Percentiles rank a stretch among this genome's conserved stretches.
Conservation (phyloP, 2,329 filamentous ascomycete species). For the Aspergillus clavatus region DNA sequence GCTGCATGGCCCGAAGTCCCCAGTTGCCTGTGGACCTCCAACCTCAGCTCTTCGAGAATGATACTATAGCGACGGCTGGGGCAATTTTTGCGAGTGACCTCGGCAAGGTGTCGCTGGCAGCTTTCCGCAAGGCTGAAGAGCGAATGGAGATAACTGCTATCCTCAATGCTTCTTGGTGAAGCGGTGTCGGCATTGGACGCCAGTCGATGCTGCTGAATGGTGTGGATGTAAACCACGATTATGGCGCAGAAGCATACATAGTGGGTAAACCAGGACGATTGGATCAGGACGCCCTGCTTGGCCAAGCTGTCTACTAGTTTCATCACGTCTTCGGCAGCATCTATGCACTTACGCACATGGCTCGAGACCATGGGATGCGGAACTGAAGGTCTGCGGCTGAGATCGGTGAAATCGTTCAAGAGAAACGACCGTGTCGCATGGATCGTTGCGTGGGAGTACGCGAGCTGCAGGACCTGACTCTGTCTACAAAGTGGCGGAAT, state of each 20-base stretch:
- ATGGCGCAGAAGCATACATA: slow-evolving; percentile 42
- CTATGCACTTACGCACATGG: slow-evolving; percentile 42
- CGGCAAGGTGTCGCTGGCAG: slow-evolving; percentile 44
- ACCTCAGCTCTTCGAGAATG: slow-evolving; percentile 44
- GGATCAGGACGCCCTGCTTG: slow-evolving; percentile 33
- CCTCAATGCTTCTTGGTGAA: slow-evolving; percentile 14
- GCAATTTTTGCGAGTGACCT: slow-evolving; percentile 45
- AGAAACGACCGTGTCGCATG: slow-evolving; percentile 36
- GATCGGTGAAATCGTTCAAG: slow-evolving; percentile 34
- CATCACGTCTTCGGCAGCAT: slow-evolving; percentile 40
- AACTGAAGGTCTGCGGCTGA: slow-evolving; percentile 27
- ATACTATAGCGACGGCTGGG: slow-evolving; percentile 47
- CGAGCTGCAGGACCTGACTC: slow-evolving; percentile 37
- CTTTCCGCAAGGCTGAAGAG: slow-evolving; percentile 42
- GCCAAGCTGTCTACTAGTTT: slow-evolving; percentile 33
- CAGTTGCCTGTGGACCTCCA: slow-evolving; percentile 38
- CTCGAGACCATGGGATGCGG: slow-evolving; percentile 30
- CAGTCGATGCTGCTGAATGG: slow-evolving; percentile 36
- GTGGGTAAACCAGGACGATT: slow-evolving; percentile 43
- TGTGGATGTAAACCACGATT: slow-evolving; percentile 40
- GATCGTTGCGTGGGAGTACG: slow-evolving; percentile 38
- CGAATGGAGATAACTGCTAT: slow-evolving; percentile 21
- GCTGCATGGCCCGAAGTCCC: slow-evolving; percentile 11
- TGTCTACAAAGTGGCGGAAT: slow-evolving; percentile 37
- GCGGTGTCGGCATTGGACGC: slow-evolving; percentile 17